Evolutionary conservation across 108 stramenopile genomes (phyloP).

Genomic region (Cyclotella sp.): DNA sequence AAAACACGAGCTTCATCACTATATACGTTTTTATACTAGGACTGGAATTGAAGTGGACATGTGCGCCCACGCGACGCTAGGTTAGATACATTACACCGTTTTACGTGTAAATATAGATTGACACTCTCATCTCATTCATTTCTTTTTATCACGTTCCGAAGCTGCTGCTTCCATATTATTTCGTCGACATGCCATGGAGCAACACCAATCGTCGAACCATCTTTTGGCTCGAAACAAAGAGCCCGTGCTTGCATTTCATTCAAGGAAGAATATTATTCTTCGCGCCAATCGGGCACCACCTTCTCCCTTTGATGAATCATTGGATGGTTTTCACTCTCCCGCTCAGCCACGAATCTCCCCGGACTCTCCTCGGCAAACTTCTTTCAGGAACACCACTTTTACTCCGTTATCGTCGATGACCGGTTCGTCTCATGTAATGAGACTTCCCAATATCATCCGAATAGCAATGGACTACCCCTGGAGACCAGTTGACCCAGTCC

Average conservation of each 20-base stretch:
- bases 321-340: background rate
- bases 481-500: conserved; percentile 38
- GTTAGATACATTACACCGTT: conserved; percentile 47
- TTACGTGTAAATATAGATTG: conserved; percentile 38
- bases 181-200: conserved; percentile 8
- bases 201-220: conserved; percentile 4
- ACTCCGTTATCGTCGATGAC: conserved; percentile 1
- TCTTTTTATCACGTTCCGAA: background rate
- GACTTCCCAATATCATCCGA: conserved; percentile 37
- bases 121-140: background rate
- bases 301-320: conserved; percentile 40
- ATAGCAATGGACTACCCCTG: conserved; percentile 60
- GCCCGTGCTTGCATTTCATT: conserved; percentile 12
- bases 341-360: background rate
- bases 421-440: conserved; percentile 11
- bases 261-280: conserved; percentile 19
- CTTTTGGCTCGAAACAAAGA: conserved; percentile 18
- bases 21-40: conserved; percentile 80
- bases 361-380: background rate
- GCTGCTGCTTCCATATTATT: conserved; percentile 23
- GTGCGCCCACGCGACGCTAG: conserved; percentile 56
- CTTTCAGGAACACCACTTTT: conserved; percentile 37
- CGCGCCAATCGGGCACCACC: conserved; percentile 22
- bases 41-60: conserved; percentile 85
- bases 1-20: conserved; percentile 49